Percentiles rank a stretch among this genome's conserved stretches.
phyloP scores from a whole-genome alignment of 768 basidiomycete species.

The Phylloporus sp. region DNA sequence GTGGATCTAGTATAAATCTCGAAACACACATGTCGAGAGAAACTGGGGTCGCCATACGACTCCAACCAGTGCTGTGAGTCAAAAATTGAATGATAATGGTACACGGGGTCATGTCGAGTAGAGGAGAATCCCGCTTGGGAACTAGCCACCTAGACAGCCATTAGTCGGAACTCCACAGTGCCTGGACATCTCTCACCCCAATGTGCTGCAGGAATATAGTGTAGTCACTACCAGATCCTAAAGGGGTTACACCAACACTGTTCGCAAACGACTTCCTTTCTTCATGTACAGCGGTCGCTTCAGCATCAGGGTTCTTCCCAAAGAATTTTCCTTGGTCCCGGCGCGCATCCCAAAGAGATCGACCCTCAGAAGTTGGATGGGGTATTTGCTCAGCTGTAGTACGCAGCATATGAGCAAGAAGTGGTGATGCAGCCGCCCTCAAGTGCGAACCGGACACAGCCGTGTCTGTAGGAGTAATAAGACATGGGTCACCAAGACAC shows the following conservation, averaged over 20 bases:
- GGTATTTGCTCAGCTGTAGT: conserved; percentile 64
- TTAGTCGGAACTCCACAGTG: conserved; percentile 1
- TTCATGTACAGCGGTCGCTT: conserved; percentile 26
- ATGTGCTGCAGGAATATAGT: conserved; percentile 87
- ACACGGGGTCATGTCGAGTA: conserved; percentile 53
- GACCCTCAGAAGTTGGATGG: conserved; percentile 62
- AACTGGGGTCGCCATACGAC: conserved; percentile 71
- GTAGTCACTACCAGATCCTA: conserved; percentile 90
- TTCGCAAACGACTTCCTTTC: conserved; percentile 25
- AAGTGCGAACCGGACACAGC: conserved; percentile 54
- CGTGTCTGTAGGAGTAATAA: conserved; percentile 37
- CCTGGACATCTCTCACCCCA: conserved; percentile 42
- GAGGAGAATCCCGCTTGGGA: conserved; percentile 28
- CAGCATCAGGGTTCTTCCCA: conserved; percentile 31
- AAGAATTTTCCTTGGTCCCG: conserved; percentile 46
- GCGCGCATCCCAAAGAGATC: conserved; percentile 77
- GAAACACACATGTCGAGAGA: conserved; percentile 61
- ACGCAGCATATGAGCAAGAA: conserved; percentile 73
- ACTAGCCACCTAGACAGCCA: conserved; percentile 30
- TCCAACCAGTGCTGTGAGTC: conserved; percentile 74
- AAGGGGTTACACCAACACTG: conserved; percentile 44
- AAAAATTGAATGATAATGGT: conserved; percentile 77
- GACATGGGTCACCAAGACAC: conserved; percentile 35
- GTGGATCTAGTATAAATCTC: not conserved
- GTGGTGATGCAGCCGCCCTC: conserved; percentile 64